Evolutionary conservation across 1,284 basidiomycete genomes (phyloP), one percentile per base, ranked within the genome.

Genomic region (Moniliophthora roreri): DNA sequence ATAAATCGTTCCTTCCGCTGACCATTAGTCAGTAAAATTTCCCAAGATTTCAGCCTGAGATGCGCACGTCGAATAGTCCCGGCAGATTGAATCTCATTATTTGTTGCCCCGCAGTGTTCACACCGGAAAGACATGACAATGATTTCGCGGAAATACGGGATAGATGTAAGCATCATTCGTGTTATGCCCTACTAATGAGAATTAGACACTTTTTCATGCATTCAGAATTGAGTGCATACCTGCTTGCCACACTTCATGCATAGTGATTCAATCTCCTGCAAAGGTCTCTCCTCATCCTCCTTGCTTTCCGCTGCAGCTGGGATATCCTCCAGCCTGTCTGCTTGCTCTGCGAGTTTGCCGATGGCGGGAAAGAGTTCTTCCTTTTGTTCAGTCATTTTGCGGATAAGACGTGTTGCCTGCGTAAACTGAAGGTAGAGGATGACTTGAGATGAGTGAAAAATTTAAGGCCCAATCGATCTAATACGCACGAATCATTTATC

Each of bases 101-200:
- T 98, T 39, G 82, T 71, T 62, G 82, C 75, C 18, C 94, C 95
- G 64, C 97, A 99, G 68, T 95, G 87, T 51, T 96, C 91, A 69
- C 97, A 99, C 54, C 84, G 82, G 77, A 99, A 99, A 40, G 93
- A 95, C 82, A 95, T 94, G 55, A 99, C 85, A 62, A 99, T 91
- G 52, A 99, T 89, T 71, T 99, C 93, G 53, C 85, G 81, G 76
- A 99, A 99, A 76, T 91, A 99, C 0, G 97, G 97, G 54, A 99
- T 99, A 16, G 89, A 88, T 1, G 96, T 99, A 52, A 99, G 79
- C 59, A 99, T 83, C 66, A 99, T 75, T 46, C 95, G 79, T 0
- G 97, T 99, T n/a, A 78, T 77, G 32, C 97, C 97, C 89, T 97
- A 71, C 69, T 70, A 53, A 16, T 15, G 38, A 46, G n/a, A 18